phyloP scores from a whole-genome alignment of 306 rosid species.

The Quillaja saponaria region DNA sequence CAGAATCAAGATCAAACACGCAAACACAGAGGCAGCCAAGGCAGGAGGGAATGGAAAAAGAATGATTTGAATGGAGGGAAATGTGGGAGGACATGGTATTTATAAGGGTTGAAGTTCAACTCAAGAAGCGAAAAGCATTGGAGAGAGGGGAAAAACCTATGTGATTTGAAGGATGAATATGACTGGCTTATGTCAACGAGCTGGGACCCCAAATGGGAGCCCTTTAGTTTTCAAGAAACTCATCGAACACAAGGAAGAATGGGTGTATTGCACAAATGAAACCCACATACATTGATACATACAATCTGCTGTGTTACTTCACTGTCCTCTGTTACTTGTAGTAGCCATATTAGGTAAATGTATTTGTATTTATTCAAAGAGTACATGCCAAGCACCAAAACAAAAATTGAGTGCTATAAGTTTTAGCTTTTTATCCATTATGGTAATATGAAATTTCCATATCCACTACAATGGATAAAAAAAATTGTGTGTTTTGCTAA shows the following conservation, averaged over 20 bases:
- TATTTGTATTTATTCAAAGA: background rate
- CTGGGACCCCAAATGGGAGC: conserved; percentile 11
- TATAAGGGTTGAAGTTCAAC: conserved; percentile 15
- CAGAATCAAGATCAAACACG: too few species aligned
- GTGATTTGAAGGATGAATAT: conserved; percentile 1
- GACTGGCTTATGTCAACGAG: conserved; percentile 17
- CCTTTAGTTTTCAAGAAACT: conserved; percentile 26
- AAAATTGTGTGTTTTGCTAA: too few species aligned
- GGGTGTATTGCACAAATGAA: background rate
- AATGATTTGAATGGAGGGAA: conserved; percentile 8
- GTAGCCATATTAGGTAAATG: conserved; percentile 8
- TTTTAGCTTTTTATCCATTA: too few species aligned
- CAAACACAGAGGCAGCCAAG: too few species aligned
- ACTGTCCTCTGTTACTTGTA: background rate
- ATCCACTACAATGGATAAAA: too few species aligned
- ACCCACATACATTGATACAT: too few species aligned
- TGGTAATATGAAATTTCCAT: too few species aligned
- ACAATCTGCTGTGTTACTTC: background rate
- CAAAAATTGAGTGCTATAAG: too few species aligned
- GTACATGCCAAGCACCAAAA: too few species aligned
- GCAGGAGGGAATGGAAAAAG: conserved; percentile 7
- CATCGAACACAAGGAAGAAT: conserved; percentile 30
- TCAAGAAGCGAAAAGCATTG: too few species aligned
- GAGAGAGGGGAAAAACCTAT: background rate
- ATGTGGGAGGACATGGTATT: conserved; percentile 17